Evolutionary conservation across 2,329 filamentous ascomycete genomes (phyloP).

Genomic region (Aspergillus brasiliensis): DNA sequence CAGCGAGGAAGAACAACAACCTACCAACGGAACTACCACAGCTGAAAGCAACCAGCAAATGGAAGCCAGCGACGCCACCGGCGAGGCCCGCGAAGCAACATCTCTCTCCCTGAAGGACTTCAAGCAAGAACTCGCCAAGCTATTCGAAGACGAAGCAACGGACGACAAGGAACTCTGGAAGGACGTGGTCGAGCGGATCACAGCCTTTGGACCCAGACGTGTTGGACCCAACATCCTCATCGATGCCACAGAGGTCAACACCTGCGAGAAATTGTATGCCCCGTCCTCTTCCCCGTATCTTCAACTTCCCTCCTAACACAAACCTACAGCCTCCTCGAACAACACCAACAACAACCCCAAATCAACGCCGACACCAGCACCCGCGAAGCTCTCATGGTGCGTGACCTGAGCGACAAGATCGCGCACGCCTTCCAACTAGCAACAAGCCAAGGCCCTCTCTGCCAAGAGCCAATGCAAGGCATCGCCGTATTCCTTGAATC

Average conservation of each 20-base stretch:
- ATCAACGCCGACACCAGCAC: conserved; percentile 27
- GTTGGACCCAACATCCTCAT: conserved; percentile 87
- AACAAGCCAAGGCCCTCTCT: conserved; percentile 84
- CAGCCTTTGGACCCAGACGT: conserved; percentile 84
- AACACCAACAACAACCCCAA: conserved; percentile 33
- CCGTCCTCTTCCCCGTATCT: neutral
- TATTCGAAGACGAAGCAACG: conserved; percentile 70
- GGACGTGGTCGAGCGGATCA: conserved; percentile 74
- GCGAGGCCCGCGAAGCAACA: conserved; percentile 61
- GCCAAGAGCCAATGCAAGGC: conserved; percentile 89
- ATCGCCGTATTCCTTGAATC: conserved; percentile 89
- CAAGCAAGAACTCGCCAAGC: conserved; percentile 65
- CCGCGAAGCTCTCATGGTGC: conserved; percentile 45
- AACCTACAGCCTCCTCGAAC: conserved; percentile 39
- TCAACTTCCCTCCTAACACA: neutral
- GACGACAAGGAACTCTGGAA: conserved; percentile 76
- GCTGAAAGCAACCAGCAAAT: conserved; percentile 42
- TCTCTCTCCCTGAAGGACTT: conserved; percentile 74
- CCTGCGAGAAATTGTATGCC: conserved; percentile 72
- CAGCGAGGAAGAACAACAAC: conserved; percentile 33
- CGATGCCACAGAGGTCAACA: conserved; percentile 72
- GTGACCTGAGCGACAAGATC: conserved; percentile 85
- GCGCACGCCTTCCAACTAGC: conserved; percentile 92
- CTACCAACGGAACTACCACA: conserved; percentile 32
- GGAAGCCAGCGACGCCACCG: conserved; percentile 52